Conservation (phyloP, 2,329 filamentous ascomycete species). For the Penicillium decumbens region DNA sequence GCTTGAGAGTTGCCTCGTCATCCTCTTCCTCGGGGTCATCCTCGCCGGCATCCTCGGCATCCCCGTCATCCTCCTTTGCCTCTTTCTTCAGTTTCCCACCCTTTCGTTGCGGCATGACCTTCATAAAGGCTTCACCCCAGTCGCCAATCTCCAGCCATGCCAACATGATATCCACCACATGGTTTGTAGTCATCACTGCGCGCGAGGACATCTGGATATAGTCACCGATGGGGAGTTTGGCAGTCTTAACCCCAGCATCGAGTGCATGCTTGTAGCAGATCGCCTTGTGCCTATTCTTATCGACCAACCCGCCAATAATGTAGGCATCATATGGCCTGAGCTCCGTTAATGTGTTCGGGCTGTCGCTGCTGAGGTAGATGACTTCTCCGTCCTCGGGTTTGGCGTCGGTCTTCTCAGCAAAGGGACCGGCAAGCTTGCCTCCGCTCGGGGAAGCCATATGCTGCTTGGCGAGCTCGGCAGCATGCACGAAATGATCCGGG, state of each 20-base stretch:
- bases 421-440: conserved; percentile 57
- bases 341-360: conserved; percentile 73
- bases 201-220: conserved; percentile 88
- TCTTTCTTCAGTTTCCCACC: conserved; percentile 61
- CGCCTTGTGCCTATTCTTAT: conserved; percentile 94
- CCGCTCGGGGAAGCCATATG: conserved; percentile 59
- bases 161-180: conserved; percentile 95
- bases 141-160: conserved; percentile 85
- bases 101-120: conserved; percentile 86
- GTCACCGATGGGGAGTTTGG: conserved; percentile 89
- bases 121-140: conserved; percentile 85
- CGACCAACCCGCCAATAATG: conserved; percentile 88
- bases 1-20: conserved; percentile 9
- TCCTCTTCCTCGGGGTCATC: conserved; percentile 22
- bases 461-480: conserved; percentile 60
- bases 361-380: conserved; percentile 88
- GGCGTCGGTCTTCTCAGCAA: conserved; percentile 44
- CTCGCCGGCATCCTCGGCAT: conserved; percentile 11
- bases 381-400: conserved; percentile 53
- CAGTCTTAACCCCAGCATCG: conserved; percentile 73
- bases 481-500: conserved; percentile 67
- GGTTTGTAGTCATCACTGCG: conserved; percentile 84
- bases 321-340: conserved; percentile 87
- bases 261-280: conserved; percentile 81
- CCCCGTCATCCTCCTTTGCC: conserved; percentile 9